A percentile compares a stretch with the other conserved stretches of the same genome.
phyloP scores from a whole-genome alignment of 2,329 filamentous ascomycete species.

The Paecilomyces sp. region DNA sequence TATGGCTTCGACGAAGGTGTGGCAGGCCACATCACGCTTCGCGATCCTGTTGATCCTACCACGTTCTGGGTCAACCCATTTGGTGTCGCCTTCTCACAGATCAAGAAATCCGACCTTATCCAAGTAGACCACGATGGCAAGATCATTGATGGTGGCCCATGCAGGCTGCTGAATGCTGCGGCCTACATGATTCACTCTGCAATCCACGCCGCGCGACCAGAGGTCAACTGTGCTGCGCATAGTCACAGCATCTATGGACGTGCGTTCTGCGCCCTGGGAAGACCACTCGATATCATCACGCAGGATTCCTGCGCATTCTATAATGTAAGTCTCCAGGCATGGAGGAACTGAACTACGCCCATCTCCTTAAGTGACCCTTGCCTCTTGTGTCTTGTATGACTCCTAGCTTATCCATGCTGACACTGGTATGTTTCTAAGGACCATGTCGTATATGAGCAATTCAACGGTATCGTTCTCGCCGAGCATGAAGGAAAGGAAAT shows the following conservation, averaged over 20 bases:
- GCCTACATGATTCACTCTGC: conserved; percentile 48
- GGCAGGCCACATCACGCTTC: conserved; percentile 57
- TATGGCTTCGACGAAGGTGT: conserved; percentile 54
- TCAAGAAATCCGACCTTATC: conserved; percentile 61
- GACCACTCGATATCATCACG: conserved; percentile 37
- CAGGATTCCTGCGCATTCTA: conserved; percentile 41
- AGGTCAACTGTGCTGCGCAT: conserved; percentile 49
- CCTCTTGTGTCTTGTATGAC: background rate
- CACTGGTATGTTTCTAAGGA: conserved; percentile 28
- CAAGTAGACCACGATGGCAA: conserved; percentile 55
- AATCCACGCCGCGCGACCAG: conserved; percentile 49
- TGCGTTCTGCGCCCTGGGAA: conserved; percentile 35
- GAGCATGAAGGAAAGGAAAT: conserved; percentile 49
- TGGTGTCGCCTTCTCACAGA: conserved; percentile 54
- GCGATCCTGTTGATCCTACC: conserved; percentile 52
- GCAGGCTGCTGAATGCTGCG: conserved; percentile 39
- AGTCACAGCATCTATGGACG: conserved; percentile 48
- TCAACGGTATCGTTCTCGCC: conserved; percentile 48
- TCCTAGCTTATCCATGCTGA: background rate
- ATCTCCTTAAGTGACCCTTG: background rate
- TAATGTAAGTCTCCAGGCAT: conserved; percentile 20
- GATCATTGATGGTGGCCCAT: conserved; percentile 54
- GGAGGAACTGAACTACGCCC: too few species aligned
- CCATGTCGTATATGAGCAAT: conserved; percentile 45
- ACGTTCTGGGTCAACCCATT: conserved; percentile 65